Evolutionary conservation across 495 filamentous ascomycete species (phyloP), one percentile per base, ranked within the genome.

Genomic region (Aspergillus cristatus): DNA sequence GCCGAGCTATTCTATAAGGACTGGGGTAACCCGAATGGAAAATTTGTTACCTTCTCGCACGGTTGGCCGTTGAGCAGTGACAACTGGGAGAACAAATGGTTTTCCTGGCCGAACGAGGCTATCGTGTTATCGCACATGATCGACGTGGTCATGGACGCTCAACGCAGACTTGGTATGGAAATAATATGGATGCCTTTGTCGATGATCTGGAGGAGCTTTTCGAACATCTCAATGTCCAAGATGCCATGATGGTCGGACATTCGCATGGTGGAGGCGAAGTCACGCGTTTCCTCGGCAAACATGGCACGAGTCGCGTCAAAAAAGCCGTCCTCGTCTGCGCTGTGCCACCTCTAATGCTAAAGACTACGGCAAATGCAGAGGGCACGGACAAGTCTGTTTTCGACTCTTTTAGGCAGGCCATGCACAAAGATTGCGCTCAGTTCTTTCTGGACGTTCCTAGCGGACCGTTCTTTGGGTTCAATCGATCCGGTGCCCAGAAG

Each of bases 391-490:
- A 55, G 24, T 41, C 48, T 1, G 53, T 61, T 2, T 68, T 68
- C 30, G 61, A 65, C 34, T 46, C 50, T 4, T 60, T 65, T 38
- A 51, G 63, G 28, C 22, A 47, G 3, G 48, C 53, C 3, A 65
- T 65, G 54, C 32, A 5, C 2, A 47, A 54, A 22, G 55, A 65
- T 29, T 56, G 62, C 14, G 51, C 63, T 1, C 54, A 61, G 18
- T 62, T 65, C 48, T 63, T 65, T 38, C 25, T 58, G 18, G 60
- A 63, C 38, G 50, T 68, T 22, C 60, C 61, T 4, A 59, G 45
- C 7, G 59, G 61, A 10, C 61, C 63, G n/a, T 68, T 67, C 46
- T 67, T 67, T 34, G 54, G 52, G 6, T 67, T 61, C 35, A 67
- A 68, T 35, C 54, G 54, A n/a, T 42, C 55, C 20, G 51, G 51